Evolutionary conservation across 305 asterid genomes (phyloP).

Genomic region (Fraxinus floribunda): DNA sequence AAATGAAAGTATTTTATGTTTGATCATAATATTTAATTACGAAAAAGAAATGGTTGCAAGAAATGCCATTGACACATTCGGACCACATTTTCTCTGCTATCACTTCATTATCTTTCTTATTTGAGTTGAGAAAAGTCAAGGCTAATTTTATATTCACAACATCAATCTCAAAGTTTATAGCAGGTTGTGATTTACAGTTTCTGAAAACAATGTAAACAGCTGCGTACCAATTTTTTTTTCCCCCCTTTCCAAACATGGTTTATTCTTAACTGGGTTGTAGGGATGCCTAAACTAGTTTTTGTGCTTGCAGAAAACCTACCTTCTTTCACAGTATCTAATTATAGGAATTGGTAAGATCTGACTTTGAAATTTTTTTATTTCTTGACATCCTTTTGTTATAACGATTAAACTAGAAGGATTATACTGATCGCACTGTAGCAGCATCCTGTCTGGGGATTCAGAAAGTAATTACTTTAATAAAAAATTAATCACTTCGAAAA

Average conservation of each 20-base stretch:
- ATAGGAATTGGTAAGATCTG: not conserved
- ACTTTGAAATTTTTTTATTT: not conserved
- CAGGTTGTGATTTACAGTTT: not conserved
- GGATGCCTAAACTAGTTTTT: constrained; percentile 6
- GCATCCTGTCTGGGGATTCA: not conserved
- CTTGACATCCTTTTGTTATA: not conserved
- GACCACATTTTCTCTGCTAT: not conserved
- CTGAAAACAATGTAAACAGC: not conserved
- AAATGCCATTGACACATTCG: not conserved
- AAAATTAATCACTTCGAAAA: not conserved
- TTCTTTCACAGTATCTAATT: not conserved
- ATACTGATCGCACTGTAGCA: not conserved
- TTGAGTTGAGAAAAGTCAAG: not conserved
- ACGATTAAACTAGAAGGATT: not conserved
- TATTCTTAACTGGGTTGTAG: not conserved
- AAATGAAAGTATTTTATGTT: not conserved
- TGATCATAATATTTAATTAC: not conserved
- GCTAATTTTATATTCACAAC: not conserved
- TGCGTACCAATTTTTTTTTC: not conserved
- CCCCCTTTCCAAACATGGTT: not conserved
- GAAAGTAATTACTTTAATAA: not conserved
- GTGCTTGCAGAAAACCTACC: not conserved
- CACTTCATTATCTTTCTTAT: not conserved
- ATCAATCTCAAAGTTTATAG: not conserved
- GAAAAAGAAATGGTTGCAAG: not conserved